Percentiles rank a stretch among this genome's conserved stretches.
Evolutionary conservation across 2,329 filamentous ascomycete genomes (phyloP).

Genomic region (Graphilbum fragrans): DNA sequence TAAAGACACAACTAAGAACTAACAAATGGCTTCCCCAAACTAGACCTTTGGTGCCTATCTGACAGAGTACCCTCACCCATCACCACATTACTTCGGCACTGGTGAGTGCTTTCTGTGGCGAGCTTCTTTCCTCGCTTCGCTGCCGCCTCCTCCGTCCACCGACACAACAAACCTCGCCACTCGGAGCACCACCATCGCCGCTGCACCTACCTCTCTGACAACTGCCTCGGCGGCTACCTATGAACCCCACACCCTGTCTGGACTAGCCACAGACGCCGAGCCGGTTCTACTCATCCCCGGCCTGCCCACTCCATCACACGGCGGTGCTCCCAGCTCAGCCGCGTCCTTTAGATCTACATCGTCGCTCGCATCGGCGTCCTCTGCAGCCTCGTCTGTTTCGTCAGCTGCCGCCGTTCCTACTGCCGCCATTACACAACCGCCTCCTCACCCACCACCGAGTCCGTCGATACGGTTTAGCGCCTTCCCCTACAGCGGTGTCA

Average conservation of each 20-base stretch:
- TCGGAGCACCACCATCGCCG: slow-evolving; percentile 29
- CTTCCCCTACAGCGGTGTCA: slow-evolving; percentile 89
- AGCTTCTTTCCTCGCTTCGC: slow-evolving; percentile 51
- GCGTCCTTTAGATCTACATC: not conserved
- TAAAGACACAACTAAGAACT: not conserved
- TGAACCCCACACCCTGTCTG: not conserved
- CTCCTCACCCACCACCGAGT: slow-evolving; percentile 36
- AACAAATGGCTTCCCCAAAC: not conserved
- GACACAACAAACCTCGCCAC: slow-evolving; percentile 32
- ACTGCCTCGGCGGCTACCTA: slow-evolving; percentile 4
- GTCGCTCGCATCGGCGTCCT: not conserved
- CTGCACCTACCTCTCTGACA: slow-evolving; percentile 14
- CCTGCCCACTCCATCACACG: not conserved
- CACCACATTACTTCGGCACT: slow-evolving; percentile 82
- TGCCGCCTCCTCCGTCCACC: slow-evolving; percentile 57
- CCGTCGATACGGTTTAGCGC: slow-evolving; percentile 89
- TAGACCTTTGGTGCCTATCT: slow-evolving; percentile 87
- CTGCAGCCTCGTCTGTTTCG: not conserved
- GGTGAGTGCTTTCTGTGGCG: slow-evolving; percentile 94
- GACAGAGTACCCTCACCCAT: slow-evolving; percentile 73
- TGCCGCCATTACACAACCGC: slow-evolving; percentile 5
- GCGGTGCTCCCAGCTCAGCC: not conserved
- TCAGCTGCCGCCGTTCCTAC: not conserved
- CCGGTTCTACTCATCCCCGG: slow-evolving; percentile 9
- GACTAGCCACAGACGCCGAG: not conserved